Conservation (phyloP, 352 stramenopile genomes). For the Globisporangium paroecandrum region DNA sequence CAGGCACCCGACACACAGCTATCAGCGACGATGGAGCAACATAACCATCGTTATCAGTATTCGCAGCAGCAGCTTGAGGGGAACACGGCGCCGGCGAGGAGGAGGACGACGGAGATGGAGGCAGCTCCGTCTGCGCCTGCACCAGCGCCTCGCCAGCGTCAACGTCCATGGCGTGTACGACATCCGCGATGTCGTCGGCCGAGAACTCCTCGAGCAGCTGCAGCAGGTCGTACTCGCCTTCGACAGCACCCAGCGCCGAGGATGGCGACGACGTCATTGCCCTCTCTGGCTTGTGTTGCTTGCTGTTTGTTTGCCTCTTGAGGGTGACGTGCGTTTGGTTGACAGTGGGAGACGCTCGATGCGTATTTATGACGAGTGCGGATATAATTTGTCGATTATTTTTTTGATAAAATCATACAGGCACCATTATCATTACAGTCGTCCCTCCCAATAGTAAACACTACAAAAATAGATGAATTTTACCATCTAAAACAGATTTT, state of each 20-base stretch:
- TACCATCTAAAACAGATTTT: too few relatives aligned
- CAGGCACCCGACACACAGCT: not conserved
- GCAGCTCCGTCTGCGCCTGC: not conserved
- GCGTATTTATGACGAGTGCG: too few relatives aligned
- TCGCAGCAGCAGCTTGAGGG: not conserved
- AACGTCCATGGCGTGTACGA: not conserved
- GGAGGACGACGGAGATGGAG: not conserved
- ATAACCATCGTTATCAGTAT: not conserved
- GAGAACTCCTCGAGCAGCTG: slow-evolving; percentile 12
- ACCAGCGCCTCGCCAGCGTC: too few relatives aligned
- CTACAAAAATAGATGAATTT: too few relatives aligned
- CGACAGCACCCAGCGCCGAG: not conserved
- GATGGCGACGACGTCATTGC: not conserved
- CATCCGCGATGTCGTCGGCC: not conserved
- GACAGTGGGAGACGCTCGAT: too few relatives aligned
- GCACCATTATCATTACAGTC: too few relatives aligned
- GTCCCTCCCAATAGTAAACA: too few relatives aligned
- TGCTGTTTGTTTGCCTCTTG: too few relatives aligned
- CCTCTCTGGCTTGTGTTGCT: too few relatives aligned
- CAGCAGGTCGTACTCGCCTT: slow-evolving; percentile 3
- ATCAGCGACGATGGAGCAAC: not conserved
- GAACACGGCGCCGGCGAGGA: not conserved
- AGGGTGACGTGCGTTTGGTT: too few relatives aligned
- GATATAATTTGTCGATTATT: too few relatives aligned
- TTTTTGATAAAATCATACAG: too few relatives aligned